Evolutionary conservation across 2,329 filamentous ascomycete species (phyloP).

Genomic region (Fusarium domesticum): DNA sequence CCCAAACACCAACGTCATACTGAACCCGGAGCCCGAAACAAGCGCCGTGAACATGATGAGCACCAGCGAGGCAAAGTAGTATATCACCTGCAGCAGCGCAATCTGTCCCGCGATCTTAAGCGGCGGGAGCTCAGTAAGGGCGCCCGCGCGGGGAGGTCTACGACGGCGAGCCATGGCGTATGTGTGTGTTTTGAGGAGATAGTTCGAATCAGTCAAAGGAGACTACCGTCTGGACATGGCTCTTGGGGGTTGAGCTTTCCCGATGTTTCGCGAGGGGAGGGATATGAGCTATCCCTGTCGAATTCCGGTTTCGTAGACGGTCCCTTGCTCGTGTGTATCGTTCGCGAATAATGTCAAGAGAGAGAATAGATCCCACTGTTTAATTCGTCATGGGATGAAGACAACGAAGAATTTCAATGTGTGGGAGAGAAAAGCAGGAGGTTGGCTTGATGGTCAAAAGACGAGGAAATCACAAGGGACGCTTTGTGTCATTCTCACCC

Average conservation of each 20-base stretch:
- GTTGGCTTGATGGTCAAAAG: not conserved
- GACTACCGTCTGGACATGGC: conserved; percentile 25
- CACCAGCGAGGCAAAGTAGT: conserved; percentile 50
- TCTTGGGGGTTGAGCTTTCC: no score
- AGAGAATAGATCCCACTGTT: no score
- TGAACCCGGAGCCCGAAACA: conserved; percentile 55
- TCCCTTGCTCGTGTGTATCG: no score
- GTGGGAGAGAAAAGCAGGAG: not conserved
- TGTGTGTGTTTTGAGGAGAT: not conserved
- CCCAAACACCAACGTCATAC: conserved; percentile 53
- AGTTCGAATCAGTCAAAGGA: no score
- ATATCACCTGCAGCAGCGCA: conserved; percentile 53
- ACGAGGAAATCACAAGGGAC: not conserved
- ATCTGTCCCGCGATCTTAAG: conserved; percentile 60
- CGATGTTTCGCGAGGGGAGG: no score
- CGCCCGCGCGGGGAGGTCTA: conserved; percentile 57
- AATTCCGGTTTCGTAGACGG: no score
- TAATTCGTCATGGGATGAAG: no score
- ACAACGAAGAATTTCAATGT: no score
- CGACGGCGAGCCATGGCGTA: conserved; percentile 51
- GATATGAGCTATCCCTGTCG: no score
- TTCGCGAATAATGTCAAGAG: no score
- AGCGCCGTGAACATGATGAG: conserved; percentile 58
- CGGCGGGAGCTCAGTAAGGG: conserved; percentile 59
- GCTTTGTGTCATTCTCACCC: no score